phyloP scores from a whole-genome alignment of 768 basidiomycete species.

The Phlebiopsis gigantea region DNA sequence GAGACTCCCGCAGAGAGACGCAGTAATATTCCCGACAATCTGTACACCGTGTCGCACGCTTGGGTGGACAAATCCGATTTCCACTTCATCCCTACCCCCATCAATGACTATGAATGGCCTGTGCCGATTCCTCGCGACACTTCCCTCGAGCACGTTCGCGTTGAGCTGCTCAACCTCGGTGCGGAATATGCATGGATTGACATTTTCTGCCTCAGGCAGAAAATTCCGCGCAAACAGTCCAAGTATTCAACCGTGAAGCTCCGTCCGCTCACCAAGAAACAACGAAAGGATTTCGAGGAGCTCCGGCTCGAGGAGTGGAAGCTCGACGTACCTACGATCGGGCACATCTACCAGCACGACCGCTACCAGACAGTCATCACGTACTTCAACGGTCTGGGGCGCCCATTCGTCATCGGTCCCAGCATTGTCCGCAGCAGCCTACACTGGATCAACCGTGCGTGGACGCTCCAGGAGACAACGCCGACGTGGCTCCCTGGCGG shows the following conservation, averaged over 20 bases:
- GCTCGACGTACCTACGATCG: background rate
- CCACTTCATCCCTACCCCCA: background rate
- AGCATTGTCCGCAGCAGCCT: background rate
- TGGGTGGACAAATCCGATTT: background rate
- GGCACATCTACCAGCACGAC: background rate
- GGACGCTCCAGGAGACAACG: background rate
- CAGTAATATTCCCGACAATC: background rate
- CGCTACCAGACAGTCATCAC: background rate
- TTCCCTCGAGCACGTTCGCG: conserved; percentile 1
- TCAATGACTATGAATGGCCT: conserved; percentile 4
- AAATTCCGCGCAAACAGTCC: background rate
- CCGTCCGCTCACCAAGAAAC: background rate
- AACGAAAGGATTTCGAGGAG: background rate
- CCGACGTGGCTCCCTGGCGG: background rate
- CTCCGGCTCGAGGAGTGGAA: background rate
- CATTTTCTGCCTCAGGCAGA: background rate
- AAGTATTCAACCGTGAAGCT: background rate
- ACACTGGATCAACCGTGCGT: background rate
- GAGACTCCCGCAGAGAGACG: background rate
- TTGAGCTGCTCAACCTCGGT: conserved; percentile 5
- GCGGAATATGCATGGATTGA: conserved; percentile 1
- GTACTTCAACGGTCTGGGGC: background rate
- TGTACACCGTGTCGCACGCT: background rate
- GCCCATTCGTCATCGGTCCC: background rate
- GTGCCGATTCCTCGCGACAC: conserved; percentile 2